phyloP scores from a whole-genome alignment of 2,329 filamentous ascomycete species.

The Nemania diffusa region DNA sequence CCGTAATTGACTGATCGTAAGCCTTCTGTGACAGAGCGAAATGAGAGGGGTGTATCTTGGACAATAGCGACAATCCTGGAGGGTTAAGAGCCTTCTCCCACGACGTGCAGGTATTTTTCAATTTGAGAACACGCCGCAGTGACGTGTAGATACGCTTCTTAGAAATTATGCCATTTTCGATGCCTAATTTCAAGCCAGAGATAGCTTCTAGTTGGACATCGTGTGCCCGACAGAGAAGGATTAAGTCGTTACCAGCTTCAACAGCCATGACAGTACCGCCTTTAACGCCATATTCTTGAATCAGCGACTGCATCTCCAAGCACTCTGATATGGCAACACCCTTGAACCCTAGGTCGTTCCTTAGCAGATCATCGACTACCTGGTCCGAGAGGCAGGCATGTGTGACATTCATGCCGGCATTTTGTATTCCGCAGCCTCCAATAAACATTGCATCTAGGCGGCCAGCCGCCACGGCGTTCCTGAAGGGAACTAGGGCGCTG shows the following conservation, averaged over 20 bases:
- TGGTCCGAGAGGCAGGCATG: conserved; percentile 94
- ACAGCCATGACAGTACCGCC: conserved; percentile 98
- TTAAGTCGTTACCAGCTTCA: conserved; percentile 92
- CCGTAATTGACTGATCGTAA: conserved; percentile 92
- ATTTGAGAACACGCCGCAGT: conserved; percentile 76
- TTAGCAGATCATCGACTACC: conserved; percentile 87
- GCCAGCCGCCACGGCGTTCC: conserved; percentile 86
- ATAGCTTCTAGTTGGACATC: conserved; percentile 92
- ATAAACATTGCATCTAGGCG: conserved; percentile 93
- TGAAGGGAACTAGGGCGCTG: conserved; percentile 91
- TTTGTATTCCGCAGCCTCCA: conserved; percentile 91
- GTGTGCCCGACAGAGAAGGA: conserved; percentile 88
- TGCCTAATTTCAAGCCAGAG: conserved; percentile 85
- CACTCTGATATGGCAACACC: conserved; percentile 96
- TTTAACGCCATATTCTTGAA: conserved; percentile 95
- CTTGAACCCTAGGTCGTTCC: conserved; percentile 88
- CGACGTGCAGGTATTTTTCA: conserved; percentile 87
- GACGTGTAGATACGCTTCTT: conserved; percentile 84
- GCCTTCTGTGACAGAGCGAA: conserved; percentile 82
- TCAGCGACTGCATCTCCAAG: conserved; percentile 94
- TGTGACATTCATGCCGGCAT: conserved; percentile 91
- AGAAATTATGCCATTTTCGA: conserved; percentile 90
- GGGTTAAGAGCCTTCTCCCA: conserved; percentile 95
- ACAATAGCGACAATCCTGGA: conserved; percentile 78
- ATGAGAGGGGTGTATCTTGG: conserved; percentile 84